Evolutionary conservation across 768 basidiomycete genomes (phyloP), one percentile per base, ranked within the genome.

Genomic region (Symmetrospora coprosmae): DNA sequence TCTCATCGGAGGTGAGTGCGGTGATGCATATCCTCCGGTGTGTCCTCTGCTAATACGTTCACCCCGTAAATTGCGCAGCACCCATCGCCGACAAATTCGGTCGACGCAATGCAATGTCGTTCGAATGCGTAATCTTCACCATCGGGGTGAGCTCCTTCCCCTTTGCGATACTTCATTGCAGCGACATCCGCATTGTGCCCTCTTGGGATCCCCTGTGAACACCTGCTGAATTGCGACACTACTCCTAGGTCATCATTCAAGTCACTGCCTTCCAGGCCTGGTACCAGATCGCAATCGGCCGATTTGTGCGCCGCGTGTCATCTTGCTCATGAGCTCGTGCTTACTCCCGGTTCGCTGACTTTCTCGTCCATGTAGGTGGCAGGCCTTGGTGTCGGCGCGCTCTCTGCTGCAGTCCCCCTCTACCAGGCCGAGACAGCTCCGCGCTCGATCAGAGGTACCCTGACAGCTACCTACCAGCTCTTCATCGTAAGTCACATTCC

Each of bases 331-430:
- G 21, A 19, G 13, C n/a, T 27, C n/a, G 1, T 48, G 3, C 14
- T 46, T 43, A 2, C 38, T 37, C 19, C 25, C 38, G 38, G 38
- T 39, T 13, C n/a, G 84, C 37, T 83, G 83, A 13, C 78, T 83
- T 27, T 74, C 83, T 43, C 71, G n/a, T n/a, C n/a, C n/a, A n/a
- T n/a, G n/a, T n/a, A n/a, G n/a, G n/a, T 85, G 61, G 76, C 79
- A 46, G 84, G 85, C 49, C 68, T 85, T 33, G 83, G 79, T 38
- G 80, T 85, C 23, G 84, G 85, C 35, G 81, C 78, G 0, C 76
- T 84, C 5, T 80, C 79, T 40, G 81, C 82, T 31, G 81, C 79
- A 7, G 81, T 84, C 0, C 83, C 82, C 0, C 81, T 83, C 74
- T 79, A 78, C 55, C 47, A 17, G 13, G 48, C 62, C 33, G 39